phyloP scores from a whole-genome alignment of 1,139 yeast genomes.

The Casaregolazyma lundiana region DNA sequence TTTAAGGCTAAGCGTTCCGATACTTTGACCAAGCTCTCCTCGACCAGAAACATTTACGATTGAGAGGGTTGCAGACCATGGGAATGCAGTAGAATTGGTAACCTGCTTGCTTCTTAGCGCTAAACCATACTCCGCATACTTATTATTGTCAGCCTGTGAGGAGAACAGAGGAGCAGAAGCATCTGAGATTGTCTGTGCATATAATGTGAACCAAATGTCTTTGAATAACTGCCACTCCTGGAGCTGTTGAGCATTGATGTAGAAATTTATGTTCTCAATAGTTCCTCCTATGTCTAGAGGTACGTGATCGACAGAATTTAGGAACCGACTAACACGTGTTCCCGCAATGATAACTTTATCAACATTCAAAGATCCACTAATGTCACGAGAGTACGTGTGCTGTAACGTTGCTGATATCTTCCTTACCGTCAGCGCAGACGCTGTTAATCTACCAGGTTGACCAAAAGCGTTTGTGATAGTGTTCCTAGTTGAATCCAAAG shows the following conservation, averaged over 20 bases:
- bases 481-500: constrained; percentile 44
- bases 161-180: neutral
- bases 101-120: constrained; percentile 39
- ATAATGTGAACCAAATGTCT: constrained; percentile 73
- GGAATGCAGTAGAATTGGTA: constrained; percentile 60
- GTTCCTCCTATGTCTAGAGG: constrained; percentile 44
- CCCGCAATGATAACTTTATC: constrained; percentile 44
- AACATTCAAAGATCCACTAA: constrained; percentile 70
- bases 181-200: neutral
- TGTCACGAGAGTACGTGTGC: constrained; percentile 85
- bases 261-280: constrained; percentile 55
- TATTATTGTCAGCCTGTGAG: neutral
- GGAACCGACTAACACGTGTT: constrained; percentile 24
- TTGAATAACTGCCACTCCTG: constrained; percentile 80
- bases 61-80: constrained; percentile 66
- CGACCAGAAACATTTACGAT: constrained; percentile 50
- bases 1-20: constrained; percentile 58
- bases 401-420: constrained; percentile 68
- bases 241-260: constrained; percentile 73
- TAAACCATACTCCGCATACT: neutral
- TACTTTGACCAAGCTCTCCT: constrained; percentile 77
- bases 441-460: constrained; percentile 2
- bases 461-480: neutral
- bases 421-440: constrained; percentile 36
- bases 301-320: constrained; percentile 19